Evolutionary conservation across 257 asterid genomes (phyloP).

Genomic region (Cinchona pubescens): DNA sequence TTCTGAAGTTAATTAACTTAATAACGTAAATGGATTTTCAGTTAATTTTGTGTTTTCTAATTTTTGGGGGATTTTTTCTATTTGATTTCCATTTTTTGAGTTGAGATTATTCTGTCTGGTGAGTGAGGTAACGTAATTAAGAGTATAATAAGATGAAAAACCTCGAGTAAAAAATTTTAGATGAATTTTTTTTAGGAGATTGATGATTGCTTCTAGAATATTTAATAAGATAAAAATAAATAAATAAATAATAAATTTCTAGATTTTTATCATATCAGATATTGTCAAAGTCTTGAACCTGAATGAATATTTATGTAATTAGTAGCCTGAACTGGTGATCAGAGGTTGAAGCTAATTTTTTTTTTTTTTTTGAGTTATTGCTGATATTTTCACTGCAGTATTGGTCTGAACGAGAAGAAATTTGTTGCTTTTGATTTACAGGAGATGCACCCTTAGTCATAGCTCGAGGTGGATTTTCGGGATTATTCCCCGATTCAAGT

Average conservation of each 20-base stretch:
- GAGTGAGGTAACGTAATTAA: too few species aligned
- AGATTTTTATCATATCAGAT: neutral
- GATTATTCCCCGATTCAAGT: conserved; percentile 73
- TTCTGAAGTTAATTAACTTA: too few species aligned
- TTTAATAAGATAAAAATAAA: neutral
- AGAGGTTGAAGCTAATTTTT: neutral
- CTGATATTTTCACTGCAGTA: neutral
- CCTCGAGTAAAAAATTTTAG: neutral
- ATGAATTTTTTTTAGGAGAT: neutral
- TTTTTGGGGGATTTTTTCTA: too few species aligned
- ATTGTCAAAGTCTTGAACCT: neutral
- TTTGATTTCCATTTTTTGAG: too few species aligned
- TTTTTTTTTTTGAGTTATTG: neutral
- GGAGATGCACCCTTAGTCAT: conserved; percentile 66
- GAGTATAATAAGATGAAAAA: too few species aligned
- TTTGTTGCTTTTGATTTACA: conserved; percentile 28
- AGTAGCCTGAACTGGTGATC: neutral
- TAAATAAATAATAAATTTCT: neutral
- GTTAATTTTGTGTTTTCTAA: too few species aligned
- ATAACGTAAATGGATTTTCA: too few species aligned
- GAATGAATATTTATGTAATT: neutral
- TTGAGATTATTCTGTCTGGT: too few species aligned
- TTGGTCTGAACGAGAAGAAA: conserved; percentile 2
- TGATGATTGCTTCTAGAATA: neutral
- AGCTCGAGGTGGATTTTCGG: conserved; percentile 91